Base-by-base conservation (phyloP, 164 flowering plant genomes). In the Kalanchoe fedtschenkoi region DNA sequence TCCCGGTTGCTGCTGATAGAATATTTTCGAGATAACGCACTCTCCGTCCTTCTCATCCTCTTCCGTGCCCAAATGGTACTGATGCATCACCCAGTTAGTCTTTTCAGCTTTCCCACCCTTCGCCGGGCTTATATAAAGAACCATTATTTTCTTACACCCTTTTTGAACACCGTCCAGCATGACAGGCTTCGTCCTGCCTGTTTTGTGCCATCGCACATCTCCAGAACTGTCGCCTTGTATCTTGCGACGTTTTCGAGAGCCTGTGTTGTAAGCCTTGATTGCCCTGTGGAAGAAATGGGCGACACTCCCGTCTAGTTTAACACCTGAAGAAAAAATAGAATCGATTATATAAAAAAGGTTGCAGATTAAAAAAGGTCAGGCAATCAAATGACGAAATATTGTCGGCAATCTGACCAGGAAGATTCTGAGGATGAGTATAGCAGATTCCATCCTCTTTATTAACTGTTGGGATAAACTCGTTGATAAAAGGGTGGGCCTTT, bases 71-170 rank as follows among this genome's bases (percentile, higher is more conserved):
- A 93, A 72, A 75, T 93, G 98, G 64, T 93, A 93, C 60, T 93
- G 98, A 65, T 93, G 97, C 97, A 90, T 90, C 35, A 88, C 96
- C 98, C 98, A 93, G 71, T 81, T 88, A 32, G 97, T 86, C 69
- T 90, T 93, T 75, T 87, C 96, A 28, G 96, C 33, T 62, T 86
- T 93, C 4, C 80, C 89, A 67, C 96, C 91, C 65, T 62, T 79
- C 1, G 53, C 72, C 14, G 62, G 60, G 71, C 76, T 83, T 66
- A 79, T 65, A 65, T 93, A 88, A 4, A 93, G 81, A 70, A 93
- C 98, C 98, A 93, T 85, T 57, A 93, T 93, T 71, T 93, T 93
- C 73, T 93, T 90, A 62, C 91, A 88, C 11, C 98, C 98, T 62
- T 46, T 78, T 35, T 90, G 96, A 34, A 80, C 74, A 24, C 96